These are phyloP conservation scores for Porcisia deanei DNA, from an alignment of 208 protist species.

Conservation along the genomic window DNA sequence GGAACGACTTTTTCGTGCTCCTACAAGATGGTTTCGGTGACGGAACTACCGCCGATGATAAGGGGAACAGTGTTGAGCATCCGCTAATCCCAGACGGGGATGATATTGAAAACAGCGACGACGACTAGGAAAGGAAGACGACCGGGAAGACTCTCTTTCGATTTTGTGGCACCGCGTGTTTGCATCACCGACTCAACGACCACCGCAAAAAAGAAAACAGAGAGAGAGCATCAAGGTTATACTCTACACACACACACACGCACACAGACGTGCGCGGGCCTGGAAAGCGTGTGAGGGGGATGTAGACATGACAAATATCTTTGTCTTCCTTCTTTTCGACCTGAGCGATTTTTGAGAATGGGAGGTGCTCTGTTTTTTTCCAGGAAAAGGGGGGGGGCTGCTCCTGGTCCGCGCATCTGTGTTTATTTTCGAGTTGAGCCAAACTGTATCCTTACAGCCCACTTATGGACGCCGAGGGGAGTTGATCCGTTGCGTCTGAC, in stretches of 20 bases:
- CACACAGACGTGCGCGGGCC: neutral
- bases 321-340: neutral
- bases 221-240: neutral
- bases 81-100: slow-evolving; percentile 28
- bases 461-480: too few relatives aligned
- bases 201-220: too few relatives aligned
- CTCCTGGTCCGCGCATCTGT: neutral
- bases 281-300: neutral
- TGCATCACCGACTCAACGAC: too few relatives aligned
- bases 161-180: neutral
- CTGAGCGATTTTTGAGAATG: neutral
- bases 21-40: too few relatives aligned
- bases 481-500: neutral
- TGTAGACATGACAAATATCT: neutral
- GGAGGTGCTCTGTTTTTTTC: neutral
- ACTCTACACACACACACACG: neutral
- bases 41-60: neutral
- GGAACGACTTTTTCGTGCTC: slow-evolving; percentile 9
- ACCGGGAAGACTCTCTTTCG: neutral
- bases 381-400: neutral
- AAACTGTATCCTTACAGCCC: too few relatives aligned
- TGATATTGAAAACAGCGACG: slow-evolving; percentile 23
- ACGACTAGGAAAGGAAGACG: neutral
- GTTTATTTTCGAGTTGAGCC: too few relatives aligned
- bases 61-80: neutral